phyloP scores from a whole-genome alignment of 371 early-diverging fungal species.

The Syncephalis plumigaleata region DNA sequence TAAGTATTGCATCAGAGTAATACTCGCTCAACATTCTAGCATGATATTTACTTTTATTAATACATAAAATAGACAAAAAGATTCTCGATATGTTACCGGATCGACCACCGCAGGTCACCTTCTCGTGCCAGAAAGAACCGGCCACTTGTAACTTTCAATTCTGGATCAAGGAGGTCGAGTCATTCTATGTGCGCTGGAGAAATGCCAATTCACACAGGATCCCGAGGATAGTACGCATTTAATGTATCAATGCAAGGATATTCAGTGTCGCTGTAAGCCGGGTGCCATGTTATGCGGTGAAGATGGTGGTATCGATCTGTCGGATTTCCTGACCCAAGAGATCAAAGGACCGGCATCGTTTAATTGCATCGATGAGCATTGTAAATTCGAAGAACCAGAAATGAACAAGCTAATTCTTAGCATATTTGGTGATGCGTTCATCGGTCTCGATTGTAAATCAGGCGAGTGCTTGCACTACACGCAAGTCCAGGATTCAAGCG shows the following conservation, averaged over 20 bases:
- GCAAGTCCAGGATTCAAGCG: slow-evolving; percentile 65
- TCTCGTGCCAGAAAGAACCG: slow-evolving; percentile 31
- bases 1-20: too few species aligned
- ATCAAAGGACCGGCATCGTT: slow-evolving; percentile 60
- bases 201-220: slow-evolving; percentile 34
- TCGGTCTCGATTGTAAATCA: slow-evolving; percentile 44
- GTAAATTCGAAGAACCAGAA: slow-evolving; percentile 52
- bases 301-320: slow-evolving; percentile 44
- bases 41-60: neutral
- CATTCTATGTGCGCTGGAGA: slow-evolving; percentile 57
- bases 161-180: slow-evolving; percentile 60
- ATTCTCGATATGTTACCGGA: slow-evolving; percentile 37
- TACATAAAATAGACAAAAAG: slow-evolving; percentile 22
- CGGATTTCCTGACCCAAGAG: slow-evolving; percentile 47
- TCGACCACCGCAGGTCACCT: slow-evolving; percentile 48
- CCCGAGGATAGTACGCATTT: slow-evolving; percentile 26
- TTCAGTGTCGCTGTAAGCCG: slow-evolving; percentile 52
- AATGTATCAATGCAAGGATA: slow-evolving; percentile 35
- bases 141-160: slow-evolving; percentile 51
- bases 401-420: slow-evolving; percentile 52
- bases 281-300: slow-evolving; percentile 63
- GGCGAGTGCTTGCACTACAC: slow-evolving; percentile 81
- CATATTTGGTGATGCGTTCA: slow-evolving; percentile 59
- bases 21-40: neutral
- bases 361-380: slow-evolving; percentile 31